These are phyloP conservation scores for Claviceps sp. DNA, from an alignment of 2,329 filamentous ascomycete species.

Conservation along the genomic window DNA sequence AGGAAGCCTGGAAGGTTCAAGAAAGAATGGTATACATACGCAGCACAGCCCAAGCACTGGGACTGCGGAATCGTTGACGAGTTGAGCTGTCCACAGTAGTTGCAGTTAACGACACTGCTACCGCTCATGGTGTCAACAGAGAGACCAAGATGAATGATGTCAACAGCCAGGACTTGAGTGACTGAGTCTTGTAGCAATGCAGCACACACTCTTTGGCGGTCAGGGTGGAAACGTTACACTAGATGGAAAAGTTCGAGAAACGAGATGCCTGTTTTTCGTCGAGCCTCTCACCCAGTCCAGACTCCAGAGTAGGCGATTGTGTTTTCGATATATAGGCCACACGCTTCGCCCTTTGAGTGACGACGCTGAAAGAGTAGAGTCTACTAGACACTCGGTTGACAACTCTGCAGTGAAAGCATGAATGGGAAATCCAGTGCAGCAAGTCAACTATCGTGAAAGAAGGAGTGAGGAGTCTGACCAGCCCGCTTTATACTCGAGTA, in stretches of 20 bases:
- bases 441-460: background rate
- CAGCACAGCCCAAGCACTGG: constrained; percentile 11
- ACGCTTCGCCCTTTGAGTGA: background rate
- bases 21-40: constrained; percentile 3
- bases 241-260: background rate
- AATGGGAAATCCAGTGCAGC: background rate
- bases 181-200: background rate
- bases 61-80: constrained; percentile 8
- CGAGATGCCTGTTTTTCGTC: background rate
- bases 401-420: background rate
- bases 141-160: background rate
- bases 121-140: background rate
- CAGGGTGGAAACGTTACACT: background rate
- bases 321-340: background rate
- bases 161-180: background rate
- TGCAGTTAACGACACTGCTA: constrained; percentile 5
- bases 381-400: background rate
- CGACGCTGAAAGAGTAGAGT: background rate
- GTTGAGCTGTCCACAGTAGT: constrained; percentile 9
- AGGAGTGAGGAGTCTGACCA: background rate
- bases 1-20: background rate
- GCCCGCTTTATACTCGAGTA: background rate
- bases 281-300: background rate
- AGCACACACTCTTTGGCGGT: background rate
- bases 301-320: background rate